Conservation (phyloP, 768 basidiomycete genomes). For the Cystobasidium tubakii region DNA sequence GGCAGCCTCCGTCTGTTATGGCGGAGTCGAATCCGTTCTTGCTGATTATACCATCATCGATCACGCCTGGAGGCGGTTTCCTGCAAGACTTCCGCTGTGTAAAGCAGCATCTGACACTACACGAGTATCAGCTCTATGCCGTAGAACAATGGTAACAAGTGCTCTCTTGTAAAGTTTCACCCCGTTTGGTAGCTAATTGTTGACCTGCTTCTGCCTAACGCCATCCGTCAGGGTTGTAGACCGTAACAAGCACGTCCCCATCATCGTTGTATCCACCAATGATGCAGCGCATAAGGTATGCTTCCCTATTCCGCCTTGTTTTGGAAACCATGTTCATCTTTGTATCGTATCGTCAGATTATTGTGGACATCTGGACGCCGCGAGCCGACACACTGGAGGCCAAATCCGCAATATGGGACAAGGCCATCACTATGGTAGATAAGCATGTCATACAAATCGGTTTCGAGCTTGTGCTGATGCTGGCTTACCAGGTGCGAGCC, state of each 20-base stretch:
- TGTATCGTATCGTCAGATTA: no score
- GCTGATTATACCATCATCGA: slow-evolving; percentile 23
- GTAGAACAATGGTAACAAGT: slow-evolving; percentile 31
- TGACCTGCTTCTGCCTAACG: no score
- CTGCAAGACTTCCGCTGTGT: slow-evolving; percentile 15
- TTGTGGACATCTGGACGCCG: slow-evolving; percentile 34
- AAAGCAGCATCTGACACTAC: neutral
- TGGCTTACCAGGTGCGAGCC: neutral
- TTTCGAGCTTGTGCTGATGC: no score
- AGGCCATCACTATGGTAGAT: slow-evolving; percentile 12
- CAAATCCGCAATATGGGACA: slow-evolving; percentile 23
- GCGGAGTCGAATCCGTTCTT: slow-evolving; percentile 24
- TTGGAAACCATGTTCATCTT: neutral
- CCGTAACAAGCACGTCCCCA: slow-evolving; percentile 17
- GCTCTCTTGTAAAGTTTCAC: no score
- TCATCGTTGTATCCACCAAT: slow-evolving; percentile 25
- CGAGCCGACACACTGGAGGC: neutral
- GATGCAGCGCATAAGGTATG: slow-evolving; percentile 25
- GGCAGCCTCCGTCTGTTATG: neutral
- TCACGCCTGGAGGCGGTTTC: slow-evolving; percentile 9
- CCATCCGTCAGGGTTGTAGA: slow-evolving; percentile 22
- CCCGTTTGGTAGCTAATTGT: no score
- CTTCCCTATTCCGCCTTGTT: neutral
- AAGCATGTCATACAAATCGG: no score
- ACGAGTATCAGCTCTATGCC: slow-evolving; percentile 37